phyloP scores from a whole-genome alignment of 306 rosid genomes.

The Trifolium dubium region DNA sequence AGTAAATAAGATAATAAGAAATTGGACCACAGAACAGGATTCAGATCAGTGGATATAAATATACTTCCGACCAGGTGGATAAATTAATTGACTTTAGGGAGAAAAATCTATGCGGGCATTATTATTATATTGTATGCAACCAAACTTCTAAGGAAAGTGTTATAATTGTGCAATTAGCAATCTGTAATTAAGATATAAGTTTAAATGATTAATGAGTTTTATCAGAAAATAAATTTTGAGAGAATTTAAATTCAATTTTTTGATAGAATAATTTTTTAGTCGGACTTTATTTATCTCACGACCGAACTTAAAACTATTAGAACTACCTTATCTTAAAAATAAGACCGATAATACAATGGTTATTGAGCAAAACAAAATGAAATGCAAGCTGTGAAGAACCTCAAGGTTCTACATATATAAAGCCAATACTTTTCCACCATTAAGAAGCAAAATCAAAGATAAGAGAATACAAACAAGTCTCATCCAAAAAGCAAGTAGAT shows the following conservation, averaged over 20 bases:
- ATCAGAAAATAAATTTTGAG: no score
- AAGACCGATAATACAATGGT: no score
- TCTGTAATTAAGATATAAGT: no score
- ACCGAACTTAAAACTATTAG: no score
- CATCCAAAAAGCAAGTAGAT: slow-evolving; percentile 48
- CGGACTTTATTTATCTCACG: no score
- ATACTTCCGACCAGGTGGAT: neutral
- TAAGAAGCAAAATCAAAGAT: slow-evolving; percentile 31
- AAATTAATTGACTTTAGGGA: neutral
- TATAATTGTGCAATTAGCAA: no score
- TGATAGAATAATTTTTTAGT: no score
- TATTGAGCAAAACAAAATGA: neutral
- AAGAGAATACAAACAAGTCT: slow-evolving; percentile 38
- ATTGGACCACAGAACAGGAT: neutral
- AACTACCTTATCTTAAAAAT: no score
- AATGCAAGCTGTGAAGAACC: slow-evolving; percentile 28
- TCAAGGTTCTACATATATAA: slow-evolving; percentile 25
- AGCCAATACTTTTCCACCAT: slow-evolving; percentile 39
- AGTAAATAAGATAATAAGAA: neutral
- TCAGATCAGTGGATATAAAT: neutral
- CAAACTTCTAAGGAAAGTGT: no score
- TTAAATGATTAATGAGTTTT: no score
- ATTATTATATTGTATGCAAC: neutral
- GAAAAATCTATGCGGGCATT: neutral
- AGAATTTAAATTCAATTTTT: no score